Evolutionary conservation across 768 basidiomycete species (phyloP), one percentile per base, ranked within the genome.

Genomic region (Lactarius quietus): DNA sequence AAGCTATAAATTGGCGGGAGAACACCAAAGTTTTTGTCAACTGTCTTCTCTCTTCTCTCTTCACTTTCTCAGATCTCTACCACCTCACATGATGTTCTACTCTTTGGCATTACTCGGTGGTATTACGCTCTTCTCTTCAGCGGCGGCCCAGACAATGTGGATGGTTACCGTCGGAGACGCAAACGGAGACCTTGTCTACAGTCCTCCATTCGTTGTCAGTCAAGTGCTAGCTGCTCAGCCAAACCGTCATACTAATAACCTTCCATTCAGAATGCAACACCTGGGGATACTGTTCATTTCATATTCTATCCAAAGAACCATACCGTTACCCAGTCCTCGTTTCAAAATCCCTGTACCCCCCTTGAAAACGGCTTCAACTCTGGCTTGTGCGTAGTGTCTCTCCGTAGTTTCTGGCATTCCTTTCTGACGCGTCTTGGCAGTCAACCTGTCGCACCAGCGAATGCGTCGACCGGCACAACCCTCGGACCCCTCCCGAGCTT

Each of bases 251-350:
- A 31, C 59, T 61, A 29, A 65, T 28, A 15, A 10, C n/a, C 7
- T 35, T 6, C 6, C 35, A 2, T 57, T 39, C 57, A 69, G 68
- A 23, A 6, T 17, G 74, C 72, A 9, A 36, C 43, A 17, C 15
- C 57, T 38, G 70, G 73, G 5, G 75, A 76, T 59, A 58, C 41
- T 3, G 59, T 76, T 62, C 15, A 23, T 7, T 76, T 75, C 66
- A 43, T n/a, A 3, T 76, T 73, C 72, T 38, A 68, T 20, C 63
- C 63, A 54, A 74, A 74, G 58, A 75, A 74, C 62, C 75, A 76
- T 68, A 69, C 68, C 6, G 74, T 73, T 9, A 73, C 72, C 20
- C 73, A 76, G 62, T 72, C 73, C 2, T 64, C 70, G 6, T 76
- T 76, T 65, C 58, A 38, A 4, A 26, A 53, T 10, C 76, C 76